Evolutionary conservation across 495 filamentous ascomycete species (phyloP).

Genomic region (Penicillium pulvis): DNA sequence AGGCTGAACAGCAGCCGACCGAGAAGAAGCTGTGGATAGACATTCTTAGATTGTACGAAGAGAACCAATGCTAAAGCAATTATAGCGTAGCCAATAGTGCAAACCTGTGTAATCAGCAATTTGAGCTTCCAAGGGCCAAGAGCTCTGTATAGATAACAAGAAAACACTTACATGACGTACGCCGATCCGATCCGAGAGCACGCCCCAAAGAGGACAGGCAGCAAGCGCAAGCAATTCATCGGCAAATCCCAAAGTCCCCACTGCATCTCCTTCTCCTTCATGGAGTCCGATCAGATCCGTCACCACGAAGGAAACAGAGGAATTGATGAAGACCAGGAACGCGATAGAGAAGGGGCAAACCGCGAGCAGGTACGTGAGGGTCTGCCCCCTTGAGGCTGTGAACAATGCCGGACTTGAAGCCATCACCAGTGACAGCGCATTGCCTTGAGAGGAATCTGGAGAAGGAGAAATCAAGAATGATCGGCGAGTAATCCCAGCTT

Average conservation of each 20-base stretch:
- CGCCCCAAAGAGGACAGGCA: constrained; percentile 90
- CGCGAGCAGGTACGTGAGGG: constrained; percentile 79
- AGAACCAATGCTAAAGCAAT: constrained; percentile 75
- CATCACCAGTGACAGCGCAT: constrained; percentile 32
- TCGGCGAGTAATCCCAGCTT: constrained; percentile 12
- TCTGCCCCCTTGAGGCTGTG: constrained; percentile 72
- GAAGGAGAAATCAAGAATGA: constrained; percentile 4
- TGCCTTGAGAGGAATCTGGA: constrained; percentile 4
- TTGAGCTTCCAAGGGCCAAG: constrained; percentile 1
- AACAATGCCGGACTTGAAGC: constrained; percentile 45
- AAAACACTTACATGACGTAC: constrained; percentile 61
- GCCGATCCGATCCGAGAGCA: constrained; percentile 86
- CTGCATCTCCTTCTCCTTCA: constrained; percentile 79
- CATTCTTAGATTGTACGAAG: constrained; percentile 81
- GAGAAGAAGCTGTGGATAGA: constrained; percentile 88
- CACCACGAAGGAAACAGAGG: constrained; percentile 89
- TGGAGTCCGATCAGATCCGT: constrained; percentile 82
- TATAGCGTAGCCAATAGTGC: constrained; percentile 74
- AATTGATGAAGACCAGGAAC: constrained; percentile 97
- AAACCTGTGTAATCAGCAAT: constrained; percentile 52
- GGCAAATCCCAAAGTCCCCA: constrained; percentile 92
- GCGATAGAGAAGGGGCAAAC: constrained; percentile 95
- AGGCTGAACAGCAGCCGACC: constrained; percentile 86
- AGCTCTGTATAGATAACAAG: neutral
- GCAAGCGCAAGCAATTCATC: constrained; percentile 91